Evolutionary conservation across 257 asterid species (phyloP).

Genomic region (Fraxinus excelsior): DNA sequence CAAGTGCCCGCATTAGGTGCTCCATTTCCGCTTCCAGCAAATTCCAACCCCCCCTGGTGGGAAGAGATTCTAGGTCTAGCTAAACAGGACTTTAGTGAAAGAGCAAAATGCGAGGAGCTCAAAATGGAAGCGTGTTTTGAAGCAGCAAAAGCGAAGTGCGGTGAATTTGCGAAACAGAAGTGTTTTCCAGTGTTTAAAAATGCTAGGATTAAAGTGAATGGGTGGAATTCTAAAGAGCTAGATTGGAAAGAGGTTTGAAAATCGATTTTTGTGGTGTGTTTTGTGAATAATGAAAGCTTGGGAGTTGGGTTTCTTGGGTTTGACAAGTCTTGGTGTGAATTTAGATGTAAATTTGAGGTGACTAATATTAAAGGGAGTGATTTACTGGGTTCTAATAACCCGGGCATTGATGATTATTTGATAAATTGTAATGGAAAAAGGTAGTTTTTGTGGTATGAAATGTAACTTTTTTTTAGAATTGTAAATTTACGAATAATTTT

Average conservation of each 20-base stretch:
- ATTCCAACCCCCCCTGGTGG: slow-evolving; percentile 92
- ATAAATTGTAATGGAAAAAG: slow-evolving; percentile 22
- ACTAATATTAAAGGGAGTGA: slow-evolving; percentile 56
- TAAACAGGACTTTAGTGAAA: slow-evolving; percentile 50
- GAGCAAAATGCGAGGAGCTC: slow-evolving; percentile 76
- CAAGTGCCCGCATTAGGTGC: slow-evolving; percentile 85
- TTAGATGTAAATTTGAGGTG: slow-evolving; percentile 39
- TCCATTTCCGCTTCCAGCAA: slow-evolving; percentile 79
- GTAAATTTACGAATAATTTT: too few species aligned
- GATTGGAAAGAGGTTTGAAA: slow-evolving; percentile 51
- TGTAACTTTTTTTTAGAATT: too few species aligned
- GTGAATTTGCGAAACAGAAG: slow-evolving; percentile 56
- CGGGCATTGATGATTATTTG: slow-evolving; percentile 35
- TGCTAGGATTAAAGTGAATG: slow-evolving; percentile 55
- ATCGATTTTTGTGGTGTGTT: slow-evolving; percentile 60
- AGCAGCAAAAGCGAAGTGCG: slow-evolving; percentile 59
- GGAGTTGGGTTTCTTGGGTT: slow-evolving; percentile 38
- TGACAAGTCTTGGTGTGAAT: slow-evolving; percentile 53
- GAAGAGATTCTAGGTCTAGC: slow-evolving; percentile 44
- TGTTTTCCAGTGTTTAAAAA: slow-evolving; percentile 60
- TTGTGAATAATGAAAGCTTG: slow-evolving; percentile 26
- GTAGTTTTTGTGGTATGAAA: background rate
- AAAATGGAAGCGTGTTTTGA: slow-evolving; percentile 69
- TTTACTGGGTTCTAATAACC: slow-evolving; percentile 44
- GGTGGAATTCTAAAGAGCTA: slow-evolving; percentile 35